Conservation (phyloP, 176 grass and related monocot genomes). For the Coix lacrymajobi region DNA sequence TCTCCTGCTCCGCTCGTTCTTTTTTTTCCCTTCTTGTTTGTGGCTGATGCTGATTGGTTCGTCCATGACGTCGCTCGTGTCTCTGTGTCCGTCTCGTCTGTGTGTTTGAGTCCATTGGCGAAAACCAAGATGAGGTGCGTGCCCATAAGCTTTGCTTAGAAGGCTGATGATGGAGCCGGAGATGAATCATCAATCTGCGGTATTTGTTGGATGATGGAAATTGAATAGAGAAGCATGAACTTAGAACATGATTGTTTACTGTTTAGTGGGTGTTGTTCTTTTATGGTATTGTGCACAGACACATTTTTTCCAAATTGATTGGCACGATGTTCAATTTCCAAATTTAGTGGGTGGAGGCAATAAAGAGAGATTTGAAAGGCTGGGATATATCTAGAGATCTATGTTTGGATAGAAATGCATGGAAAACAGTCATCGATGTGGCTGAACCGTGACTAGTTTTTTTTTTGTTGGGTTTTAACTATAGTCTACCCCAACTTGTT, state of each 20-base stretch:
- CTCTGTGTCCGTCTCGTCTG: neutral
- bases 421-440: too few relatives aligned
- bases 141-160: neutral
- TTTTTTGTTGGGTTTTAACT: too few relatives aligned
- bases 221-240: neutral
- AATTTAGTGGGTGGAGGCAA: too few relatives aligned
- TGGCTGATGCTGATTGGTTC: neutral
- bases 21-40: neutral
- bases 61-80: neutral
- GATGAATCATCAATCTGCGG: neutral
- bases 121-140: neutral
- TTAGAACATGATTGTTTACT: neutral
- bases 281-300: neutral
- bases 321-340: neutral
- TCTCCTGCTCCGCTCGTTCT: neutral
- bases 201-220: neutral
- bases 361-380: too few relatives aligned
- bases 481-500: too few relatives aligned
- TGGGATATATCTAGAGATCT: too few relatives aligned
- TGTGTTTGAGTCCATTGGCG: neutral
- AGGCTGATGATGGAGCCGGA: neutral
- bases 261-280: neutral
- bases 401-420: too few relatives aligned
- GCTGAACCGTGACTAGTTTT: too few relatives aligned
- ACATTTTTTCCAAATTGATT: neutral